Percentiles rank a stretch among this genome's conserved stretches.
Conservation (phyloP, 2,329 filamentous ascomycete species). For the Diaporthe sp. region DNA sequence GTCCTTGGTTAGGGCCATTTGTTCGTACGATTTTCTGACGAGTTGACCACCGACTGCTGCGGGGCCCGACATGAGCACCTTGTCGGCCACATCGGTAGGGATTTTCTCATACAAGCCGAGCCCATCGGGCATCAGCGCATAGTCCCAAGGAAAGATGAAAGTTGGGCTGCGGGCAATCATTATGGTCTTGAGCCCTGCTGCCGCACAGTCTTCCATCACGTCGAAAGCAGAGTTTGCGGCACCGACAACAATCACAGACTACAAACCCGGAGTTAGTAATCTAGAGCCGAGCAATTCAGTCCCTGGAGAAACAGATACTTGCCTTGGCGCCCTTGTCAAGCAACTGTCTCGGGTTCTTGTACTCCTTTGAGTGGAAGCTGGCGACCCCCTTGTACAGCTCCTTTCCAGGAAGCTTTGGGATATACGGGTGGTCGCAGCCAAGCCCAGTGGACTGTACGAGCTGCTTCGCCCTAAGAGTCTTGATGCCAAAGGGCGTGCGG, state of each 20-base stretch:
- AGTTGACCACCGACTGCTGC: conserved; percentile 45
- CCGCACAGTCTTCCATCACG: conserved; percentile 52
- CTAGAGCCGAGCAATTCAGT: neutral
- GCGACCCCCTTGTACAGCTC: conserved; percentile 56
- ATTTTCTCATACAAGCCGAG: conserved; percentile 51
- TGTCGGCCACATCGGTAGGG: conserved; percentile 45
- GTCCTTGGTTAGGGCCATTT: conserved; percentile 47
- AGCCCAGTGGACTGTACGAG: conserved; percentile 64
- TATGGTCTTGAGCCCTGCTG: conserved; percentile 50
- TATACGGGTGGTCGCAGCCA: conserved; percentile 54
- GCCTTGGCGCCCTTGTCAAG: conserved; percentile 41
- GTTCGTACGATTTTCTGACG: conserved; percentile 43
- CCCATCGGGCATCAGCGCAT: conserved; percentile 47
- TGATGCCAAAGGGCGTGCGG: conserved; percentile 43
- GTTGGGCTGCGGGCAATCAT: conserved; percentile 55
- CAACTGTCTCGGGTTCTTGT: conserved; percentile 55
- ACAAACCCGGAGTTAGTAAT: neutral
- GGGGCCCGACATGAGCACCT: conserved; percentile 42
- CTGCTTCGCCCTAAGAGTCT: conserved; percentile 55
- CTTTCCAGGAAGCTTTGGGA: conserved; percentile 57
- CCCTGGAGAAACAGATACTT: neutral
- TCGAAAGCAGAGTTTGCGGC: conserved; percentile 61
- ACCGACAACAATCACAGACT: conserved; percentile 53
- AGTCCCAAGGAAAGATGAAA: conserved; percentile 51
- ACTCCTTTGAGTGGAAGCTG: conserved; percentile 59